Evolutionary conservation across 495 filamentous ascomycete genomes (phyloP), one percentile per base, ranked within the genome.

Genomic region (Daldinia childiae): DNA sequence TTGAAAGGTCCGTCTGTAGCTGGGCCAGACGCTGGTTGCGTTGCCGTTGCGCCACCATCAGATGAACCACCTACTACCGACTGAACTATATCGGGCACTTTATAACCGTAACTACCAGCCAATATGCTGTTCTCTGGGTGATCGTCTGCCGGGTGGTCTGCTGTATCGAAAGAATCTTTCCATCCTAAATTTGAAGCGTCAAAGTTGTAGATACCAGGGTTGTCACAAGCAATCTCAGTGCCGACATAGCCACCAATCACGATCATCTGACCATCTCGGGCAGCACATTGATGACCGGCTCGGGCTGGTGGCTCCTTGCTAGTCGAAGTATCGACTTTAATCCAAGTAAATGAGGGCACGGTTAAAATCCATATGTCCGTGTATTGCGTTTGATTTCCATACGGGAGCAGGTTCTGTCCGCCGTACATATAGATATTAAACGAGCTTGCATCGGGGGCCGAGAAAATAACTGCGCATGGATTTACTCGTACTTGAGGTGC

Each of bases 371-470:
- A 93, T 82, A 92, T 89, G 73, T 93, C 91, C 51, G 84, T 83
- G 77, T 92, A 92, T 70, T 92, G 89, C 4, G 78, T 86, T 78
- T 76, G 74, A 29, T 74, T 62, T 19, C 71, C 87, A 9, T 72
- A 70, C 7, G 74, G 74, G 9, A 76, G 79, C 11, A 93, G 81
- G 67, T 90, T 92, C 72, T 93, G 91, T 1, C 91, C 91, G 6
- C 90, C 91, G 68, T 88, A 93, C 76, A 94, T 85, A 78, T 93
- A 92, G 38, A 93, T 83, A 64, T 93, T 90, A 76, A 90, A 90
- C 34, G 85, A 88, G 11, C 87, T 87, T 0, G 90, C 90, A 74
- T 92, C 91, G 7, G 90, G 83, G 17, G 91, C 91, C 9, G 89
- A 87, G 38, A 87, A 90, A 27, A 90, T 87, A 0, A 90, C 90